phyloP scores from a whole-genome alignment of 2,329 filamentous ascomycete species.

The Amylocarpus encephaloides region DNA sequence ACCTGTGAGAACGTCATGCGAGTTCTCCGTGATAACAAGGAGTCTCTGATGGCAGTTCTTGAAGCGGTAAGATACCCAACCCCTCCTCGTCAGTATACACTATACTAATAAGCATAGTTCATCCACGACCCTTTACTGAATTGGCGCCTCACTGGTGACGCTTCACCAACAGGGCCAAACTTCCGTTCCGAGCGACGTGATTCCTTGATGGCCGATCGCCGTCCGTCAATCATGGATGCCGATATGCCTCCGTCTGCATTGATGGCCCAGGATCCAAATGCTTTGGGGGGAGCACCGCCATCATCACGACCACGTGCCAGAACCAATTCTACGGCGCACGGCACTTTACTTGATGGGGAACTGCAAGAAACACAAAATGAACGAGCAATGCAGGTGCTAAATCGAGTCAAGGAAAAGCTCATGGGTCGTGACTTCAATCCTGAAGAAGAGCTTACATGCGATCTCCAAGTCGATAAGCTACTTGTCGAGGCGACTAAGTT shows the following conservation, averaged over 20 bases:
- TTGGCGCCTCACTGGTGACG: constrained; percentile 73
- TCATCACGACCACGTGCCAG: constrained; percentile 47
- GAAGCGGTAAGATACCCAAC: constrained; percentile 69
- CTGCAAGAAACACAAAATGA: constrained; percentile 82
- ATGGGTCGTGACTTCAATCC: constrained; percentile 89
- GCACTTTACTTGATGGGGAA: constrained; percentile 34
- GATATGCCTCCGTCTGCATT: constrained; percentile 54
- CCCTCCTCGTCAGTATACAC: neutral
- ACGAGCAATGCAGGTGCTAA: constrained; percentile 82
- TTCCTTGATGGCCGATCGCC: constrained; percentile 45
- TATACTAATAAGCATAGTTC: constrained; percentile 53
- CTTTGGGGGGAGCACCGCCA: constrained; percentile 39
- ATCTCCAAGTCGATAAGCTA: constrained; percentile 87
- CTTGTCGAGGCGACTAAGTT: constrained; percentile 93
- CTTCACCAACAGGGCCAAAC: constrained; percentile 57
- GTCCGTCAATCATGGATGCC: constrained; percentile 63
- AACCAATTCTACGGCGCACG: constrained; percentile 51
- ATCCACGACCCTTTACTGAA: constrained; percentile 99
- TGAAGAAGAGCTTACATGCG: constrained; percentile 75
- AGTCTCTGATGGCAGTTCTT: constrained; percentile 95
- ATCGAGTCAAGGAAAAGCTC: constrained; percentile 89
- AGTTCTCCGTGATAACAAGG: constrained; percentile 92
- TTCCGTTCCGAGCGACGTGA: constrained; percentile 57
- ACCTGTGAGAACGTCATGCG: constrained; percentile 99
- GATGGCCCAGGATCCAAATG: constrained; percentile 37